Evolutionary conservation across 2,329 filamentous ascomycete genomes (phyloP).

Genomic region (Cadophora luteo-olivacea): DNA sequence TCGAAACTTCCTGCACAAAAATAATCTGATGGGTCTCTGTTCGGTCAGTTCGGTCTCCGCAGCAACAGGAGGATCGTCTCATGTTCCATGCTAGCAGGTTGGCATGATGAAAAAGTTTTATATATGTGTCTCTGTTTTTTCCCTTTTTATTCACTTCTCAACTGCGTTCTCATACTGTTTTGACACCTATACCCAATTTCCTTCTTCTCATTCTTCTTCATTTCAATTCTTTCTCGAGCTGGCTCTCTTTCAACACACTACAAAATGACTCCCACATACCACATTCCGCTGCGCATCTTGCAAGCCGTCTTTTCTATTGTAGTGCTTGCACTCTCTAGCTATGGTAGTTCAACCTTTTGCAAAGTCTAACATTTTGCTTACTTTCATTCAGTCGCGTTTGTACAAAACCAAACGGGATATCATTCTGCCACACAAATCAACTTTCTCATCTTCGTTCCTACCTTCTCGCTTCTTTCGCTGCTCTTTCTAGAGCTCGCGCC

Average conservation of each 20-base stretch:
- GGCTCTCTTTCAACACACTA: slow-evolving; percentile 11
- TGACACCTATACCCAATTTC: not conserved
- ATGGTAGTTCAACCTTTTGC: not conserved
- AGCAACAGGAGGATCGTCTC: slow-evolving; percentile 14
- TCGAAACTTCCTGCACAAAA: not conserved
- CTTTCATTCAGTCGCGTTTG: not conserved
- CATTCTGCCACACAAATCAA: slow-evolving; percentile 16
- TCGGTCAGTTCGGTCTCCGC: not conserved
- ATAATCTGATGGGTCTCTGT: slow-evolving; percentile 1
- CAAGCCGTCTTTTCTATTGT: slow-evolving; percentile 13
- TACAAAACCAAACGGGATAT: slow-evolving; percentile 3
- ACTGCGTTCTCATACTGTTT: not conserved
- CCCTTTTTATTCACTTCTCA: not conserved
- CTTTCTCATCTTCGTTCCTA: slow-evolving; percentile 14
- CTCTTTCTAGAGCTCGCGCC: slow-evolving; percentile 19
- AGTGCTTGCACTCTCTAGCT: slow-evolving; percentile 15
- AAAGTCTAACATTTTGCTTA: not conserved
- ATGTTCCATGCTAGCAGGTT: slow-evolving; percentile 5
- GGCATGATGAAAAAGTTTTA: not conserved
- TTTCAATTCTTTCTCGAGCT: slow-evolving; percentile 4
- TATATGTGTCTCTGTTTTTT: not conserved
- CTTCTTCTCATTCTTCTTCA: not conserved
- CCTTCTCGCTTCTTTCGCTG: slow-evolving; percentile 14
- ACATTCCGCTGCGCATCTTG: slow-evolving; percentile 6
- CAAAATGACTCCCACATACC: slow-evolving; percentile 6